Conservation (phyloP, 2,329 filamentous ascomycete genomes). For the Talaromyces islandicus region DNA sequence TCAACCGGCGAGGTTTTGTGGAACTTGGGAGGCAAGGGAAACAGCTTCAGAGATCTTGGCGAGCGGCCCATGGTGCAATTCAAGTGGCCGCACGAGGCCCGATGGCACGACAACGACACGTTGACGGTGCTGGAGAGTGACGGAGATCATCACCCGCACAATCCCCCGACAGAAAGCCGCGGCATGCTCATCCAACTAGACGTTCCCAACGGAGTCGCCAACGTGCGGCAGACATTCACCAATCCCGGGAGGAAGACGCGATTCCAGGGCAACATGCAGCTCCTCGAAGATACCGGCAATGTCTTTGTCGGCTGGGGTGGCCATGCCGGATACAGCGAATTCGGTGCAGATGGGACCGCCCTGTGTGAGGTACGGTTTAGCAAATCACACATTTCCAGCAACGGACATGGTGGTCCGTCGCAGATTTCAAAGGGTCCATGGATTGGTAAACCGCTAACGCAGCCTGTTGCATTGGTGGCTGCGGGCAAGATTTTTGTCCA, state of each 20-base stretch:
- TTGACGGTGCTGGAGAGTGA: conserved; percentile 38
- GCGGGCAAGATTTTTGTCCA: conserved; percentile 31
- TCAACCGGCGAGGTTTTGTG: conserved; percentile 45
- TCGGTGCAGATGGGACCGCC: conserved; percentile 42
- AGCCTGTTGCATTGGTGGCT: conserved; percentile 19
- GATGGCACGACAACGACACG: conserved; percentile 17
- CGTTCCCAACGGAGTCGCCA: neutral
- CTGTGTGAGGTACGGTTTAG: conserved; percentile 50
- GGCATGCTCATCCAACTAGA: conserved; percentile 2
- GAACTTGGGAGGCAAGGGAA: conserved; percentile 38
- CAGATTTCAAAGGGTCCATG: conserved; percentile 50
- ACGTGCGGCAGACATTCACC: neutral
- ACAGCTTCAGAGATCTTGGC: conserved; percentile 2
- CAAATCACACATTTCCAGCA: neutral
- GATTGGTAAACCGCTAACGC: conserved; percentile 43
- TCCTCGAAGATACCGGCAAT: conserved; percentile 37
- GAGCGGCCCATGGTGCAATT: conserved; percentile 5
- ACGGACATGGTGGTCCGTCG: conserved; percentile 46
- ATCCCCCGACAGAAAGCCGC: neutral
- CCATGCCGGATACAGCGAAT: conserved; percentile 47
- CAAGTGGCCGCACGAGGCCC: conserved; percentile 8
- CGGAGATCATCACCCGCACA: neutral
- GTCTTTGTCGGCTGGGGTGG: conserved; percentile 47
- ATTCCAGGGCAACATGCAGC: conserved; percentile 33
- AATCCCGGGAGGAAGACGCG: neutral